phyloP scores from a whole-genome alignment of 345 rosid genomes.

The Eutrema yunnanense region DNA sequence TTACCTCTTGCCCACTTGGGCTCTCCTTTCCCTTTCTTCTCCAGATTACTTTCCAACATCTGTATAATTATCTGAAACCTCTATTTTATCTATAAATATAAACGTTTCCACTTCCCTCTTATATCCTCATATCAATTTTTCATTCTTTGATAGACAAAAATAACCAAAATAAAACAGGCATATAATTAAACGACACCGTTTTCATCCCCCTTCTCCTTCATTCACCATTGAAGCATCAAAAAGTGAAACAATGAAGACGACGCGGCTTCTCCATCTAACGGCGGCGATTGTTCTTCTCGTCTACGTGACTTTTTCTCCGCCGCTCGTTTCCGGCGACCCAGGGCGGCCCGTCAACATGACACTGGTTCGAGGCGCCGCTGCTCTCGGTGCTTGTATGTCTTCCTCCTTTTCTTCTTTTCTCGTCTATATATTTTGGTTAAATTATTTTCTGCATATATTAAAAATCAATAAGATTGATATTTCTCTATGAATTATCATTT shows the following conservation, averaged over 20 bases:
- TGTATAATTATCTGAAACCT: not conserved
- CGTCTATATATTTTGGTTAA: not conserved
- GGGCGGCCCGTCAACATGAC: constrained; percentile 55
- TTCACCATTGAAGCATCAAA: not conserved
- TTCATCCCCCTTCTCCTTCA: not conserved
- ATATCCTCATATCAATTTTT: not conserved
- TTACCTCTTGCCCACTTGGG: constrained; percentile 25
- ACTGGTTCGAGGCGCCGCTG: constrained; percentile 54
- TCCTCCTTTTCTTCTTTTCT: not conserved
- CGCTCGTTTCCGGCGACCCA: constrained; percentile 25
- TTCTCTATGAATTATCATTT: not conserved
- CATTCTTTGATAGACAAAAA: not conserved
- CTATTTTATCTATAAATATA: not conserved
- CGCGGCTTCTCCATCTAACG: not conserved
- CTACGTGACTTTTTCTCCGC: constrained; percentile 22
- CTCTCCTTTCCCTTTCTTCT: constrained; percentile 27
- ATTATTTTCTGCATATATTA: not conserved
- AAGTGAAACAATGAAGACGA: constrained; percentile 1
- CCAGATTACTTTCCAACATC: constrained; percentile 3
- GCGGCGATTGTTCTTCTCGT: constrained; percentile 21
- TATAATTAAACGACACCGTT: not conserved
- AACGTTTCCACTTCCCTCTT: constrained; percentile 16
- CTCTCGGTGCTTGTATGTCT: constrained; percentile 60
- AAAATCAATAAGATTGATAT: not conserved
- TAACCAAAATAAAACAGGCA: not conserved